Conservation (phyloP, 2,329 filamentous ascomycete species). For the Fusarium sp. region DNA sequence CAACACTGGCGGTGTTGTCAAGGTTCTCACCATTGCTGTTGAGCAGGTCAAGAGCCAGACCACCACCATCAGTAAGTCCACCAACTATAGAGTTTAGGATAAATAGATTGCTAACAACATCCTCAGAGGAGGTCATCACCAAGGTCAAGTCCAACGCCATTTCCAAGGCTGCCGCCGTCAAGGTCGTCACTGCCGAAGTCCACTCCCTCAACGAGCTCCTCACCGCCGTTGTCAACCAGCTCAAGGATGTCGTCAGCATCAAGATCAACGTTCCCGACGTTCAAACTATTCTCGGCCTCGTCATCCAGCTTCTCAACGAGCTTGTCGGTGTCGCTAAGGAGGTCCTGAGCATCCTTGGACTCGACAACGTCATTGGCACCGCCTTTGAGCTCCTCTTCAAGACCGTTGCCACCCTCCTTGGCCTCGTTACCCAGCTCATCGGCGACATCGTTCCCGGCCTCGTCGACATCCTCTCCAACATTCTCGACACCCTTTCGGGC, state of each 20-base stretch:
- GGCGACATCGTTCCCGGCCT: slow-evolving; percentile 24
- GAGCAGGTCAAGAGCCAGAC: slow-evolving; percentile 10
- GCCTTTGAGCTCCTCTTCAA: slow-evolving; percentile 7
- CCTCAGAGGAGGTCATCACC: not conserved
- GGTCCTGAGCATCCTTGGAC: not conserved
- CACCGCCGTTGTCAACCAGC: slow-evolving; percentile 12
- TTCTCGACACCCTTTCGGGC: slow-evolving; percentile 13
- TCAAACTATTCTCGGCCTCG: slow-evolving; percentile 13
- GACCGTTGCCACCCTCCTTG: slow-evolving; percentile 12
- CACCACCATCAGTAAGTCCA: slow-evolving; percentile 4
- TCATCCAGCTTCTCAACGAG: slow-evolving; percentile 18
- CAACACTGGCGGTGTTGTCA: slow-evolving; percentile 19
- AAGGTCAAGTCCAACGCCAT: slow-evolving; percentile 13
- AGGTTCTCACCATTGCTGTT: slow-evolving; percentile 16
- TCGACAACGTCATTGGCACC: slow-evolving; percentile 9
- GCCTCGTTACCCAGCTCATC: slow-evolving; percentile 9
- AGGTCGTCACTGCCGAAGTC: not conserved
- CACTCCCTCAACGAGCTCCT: slow-evolving; percentile 12
- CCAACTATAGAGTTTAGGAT: rapidly evolving
- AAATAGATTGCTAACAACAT: not conserved
- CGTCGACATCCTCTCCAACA: slow-evolving; percentile 6
- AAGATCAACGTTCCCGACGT: slow-evolving; percentile 10
- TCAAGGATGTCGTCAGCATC: slow-evolving; percentile 14
- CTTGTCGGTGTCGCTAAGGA: slow-evolving; percentile 8
- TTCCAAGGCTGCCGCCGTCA: slow-evolving; percentile 11